Conservation (phyloP, 1,284 basidiomycete genomes). For the Irpex sp. region DNA sequence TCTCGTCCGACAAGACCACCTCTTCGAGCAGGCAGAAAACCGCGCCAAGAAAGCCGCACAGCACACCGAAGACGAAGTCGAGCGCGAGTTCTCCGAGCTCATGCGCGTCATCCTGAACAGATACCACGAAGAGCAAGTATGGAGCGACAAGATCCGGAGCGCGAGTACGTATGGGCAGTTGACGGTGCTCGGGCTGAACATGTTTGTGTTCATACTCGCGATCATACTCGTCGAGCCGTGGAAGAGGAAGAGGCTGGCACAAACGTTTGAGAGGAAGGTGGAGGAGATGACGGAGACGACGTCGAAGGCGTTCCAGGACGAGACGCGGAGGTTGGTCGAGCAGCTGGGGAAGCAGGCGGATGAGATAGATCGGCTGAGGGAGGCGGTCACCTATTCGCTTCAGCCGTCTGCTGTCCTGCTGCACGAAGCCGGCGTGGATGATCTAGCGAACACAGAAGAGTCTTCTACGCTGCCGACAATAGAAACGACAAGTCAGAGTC, state of each 20-base stretch:
- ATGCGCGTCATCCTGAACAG: constrained; percentile 84
- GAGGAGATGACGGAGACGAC: constrained; percentile 63
- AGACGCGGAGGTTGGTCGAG: constrained; percentile 43
- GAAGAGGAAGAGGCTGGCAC: constrained; percentile 81
- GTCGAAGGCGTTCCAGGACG: constrained; percentile 20
- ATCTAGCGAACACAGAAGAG: neutral
- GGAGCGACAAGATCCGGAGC: constrained; percentile 95
- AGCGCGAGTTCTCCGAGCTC: constrained; percentile 80
- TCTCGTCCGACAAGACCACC: constrained; percentile 85
- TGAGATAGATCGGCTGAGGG: constrained; percentile 29
- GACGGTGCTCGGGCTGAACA: constrained; percentile 79
- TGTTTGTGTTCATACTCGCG: constrained; percentile 85
- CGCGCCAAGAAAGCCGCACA: constrained; percentile 64
- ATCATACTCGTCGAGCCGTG: constrained; percentile 91
- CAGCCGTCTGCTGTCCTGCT: constrained; percentile 1
- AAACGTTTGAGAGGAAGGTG: constrained; percentile 85
- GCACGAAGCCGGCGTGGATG: neutral
- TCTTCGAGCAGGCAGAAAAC: constrained; percentile 74
- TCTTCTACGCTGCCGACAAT: neutral
- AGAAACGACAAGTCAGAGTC: neutral
- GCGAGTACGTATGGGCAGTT: constrained; percentile 89
- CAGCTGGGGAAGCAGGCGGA: constrained; percentile 51
- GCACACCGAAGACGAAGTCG: constrained; percentile 72
- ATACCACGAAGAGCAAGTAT: constrained; percentile 96
- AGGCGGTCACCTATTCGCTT: constrained; percentile 21